Evolutionary conservation across 73 alveolate species (phyloP).

Genomic region (Paramecium sexaurelia): DNA sequence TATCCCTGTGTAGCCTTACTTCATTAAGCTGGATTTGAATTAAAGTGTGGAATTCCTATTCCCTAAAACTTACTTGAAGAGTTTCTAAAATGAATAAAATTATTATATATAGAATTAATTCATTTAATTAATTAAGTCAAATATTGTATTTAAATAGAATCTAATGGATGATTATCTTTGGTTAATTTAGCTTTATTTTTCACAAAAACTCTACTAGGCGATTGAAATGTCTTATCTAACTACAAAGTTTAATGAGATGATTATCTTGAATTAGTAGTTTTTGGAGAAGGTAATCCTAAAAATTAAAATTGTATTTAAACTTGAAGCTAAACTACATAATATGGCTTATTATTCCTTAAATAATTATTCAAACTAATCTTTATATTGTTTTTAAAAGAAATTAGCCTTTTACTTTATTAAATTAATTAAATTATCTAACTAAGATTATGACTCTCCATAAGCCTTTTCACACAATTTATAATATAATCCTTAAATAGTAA

Average conservation of each 20-base stretch:
- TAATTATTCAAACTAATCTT: background rate
- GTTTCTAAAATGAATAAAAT: background rate
- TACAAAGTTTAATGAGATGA: background rate
- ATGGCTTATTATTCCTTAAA: background rate
- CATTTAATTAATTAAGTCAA: conserved; percentile 52
- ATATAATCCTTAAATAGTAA: background rate
- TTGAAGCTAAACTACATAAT: background rate
- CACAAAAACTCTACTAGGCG: conserved; percentile 13
- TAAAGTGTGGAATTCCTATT: background rate
- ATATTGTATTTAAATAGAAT: background rate
- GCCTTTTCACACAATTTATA: conserved; percentile 8
- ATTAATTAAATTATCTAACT: background rate
- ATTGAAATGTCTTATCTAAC: background rate
- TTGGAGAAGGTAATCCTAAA: background rate
- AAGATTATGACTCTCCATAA: conserved; percentile 7
- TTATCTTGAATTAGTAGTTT: background rate
- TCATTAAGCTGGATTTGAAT: conserved; percentile 75
- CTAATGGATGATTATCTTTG: background rate
- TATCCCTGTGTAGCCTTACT: conserved; percentile 80
- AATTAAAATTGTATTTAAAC: background rate
- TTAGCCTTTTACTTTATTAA: background rate
- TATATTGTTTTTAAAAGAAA: conserved; percentile 16
- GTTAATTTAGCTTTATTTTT: background rate
- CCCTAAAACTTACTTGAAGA: background rate
- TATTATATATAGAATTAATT: background rate